Evolutionary conservation across 257 asterid genomes (phyloP), one percentile per base, ranked within the genome.

Genomic region (Scutellaria minor): DNA sequence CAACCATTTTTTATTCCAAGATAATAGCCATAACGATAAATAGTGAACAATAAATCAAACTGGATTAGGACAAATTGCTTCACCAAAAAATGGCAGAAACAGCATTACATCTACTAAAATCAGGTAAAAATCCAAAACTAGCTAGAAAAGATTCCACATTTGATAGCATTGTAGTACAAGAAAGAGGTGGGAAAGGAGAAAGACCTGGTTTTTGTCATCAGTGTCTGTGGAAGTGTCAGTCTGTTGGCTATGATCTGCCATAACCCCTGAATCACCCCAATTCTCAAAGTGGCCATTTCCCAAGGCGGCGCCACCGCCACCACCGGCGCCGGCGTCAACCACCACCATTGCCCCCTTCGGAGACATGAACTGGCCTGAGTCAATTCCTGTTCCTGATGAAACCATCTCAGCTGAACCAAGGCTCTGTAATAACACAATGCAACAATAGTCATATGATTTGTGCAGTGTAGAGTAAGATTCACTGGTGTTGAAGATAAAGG

Each of bases 401-500:
- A 84, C 89, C 85, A 88, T 78, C 65, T 83, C 95, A 53, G 78
- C 82, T 24, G 96, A 87, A 59, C 91, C 84, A 77, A 94, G 48
- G 70, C 85, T 85, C 96, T 94, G 83, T 62, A 72, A 8, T 41
- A 74, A 41, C 53, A 45, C 51, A 70, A n/a, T 40, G 52, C 60
- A 54, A 42, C 18, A 51, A 13, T 5, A 18, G 39, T 27, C 52
- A 54, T 12, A 14, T 2, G 6, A 12, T 24, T n/a, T 22, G 63
- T 51, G 50, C 7, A 12, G 9, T 51, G 24, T 9, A 7, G 4
- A 52, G 53, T 24, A 27, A 6, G 27, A 46, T 1, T 14, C 12
- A 12, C 14, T 12, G 31, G 11, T 15, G 54, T 51, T 40, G 53
- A 45, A 55, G 71, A 60, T 50, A 39, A 39, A 41, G 13, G 18